phyloP scores from a whole-genome alignment of 2,329 filamentous ascomycete species.

The Fusarium oligoseptatum region DNA sequence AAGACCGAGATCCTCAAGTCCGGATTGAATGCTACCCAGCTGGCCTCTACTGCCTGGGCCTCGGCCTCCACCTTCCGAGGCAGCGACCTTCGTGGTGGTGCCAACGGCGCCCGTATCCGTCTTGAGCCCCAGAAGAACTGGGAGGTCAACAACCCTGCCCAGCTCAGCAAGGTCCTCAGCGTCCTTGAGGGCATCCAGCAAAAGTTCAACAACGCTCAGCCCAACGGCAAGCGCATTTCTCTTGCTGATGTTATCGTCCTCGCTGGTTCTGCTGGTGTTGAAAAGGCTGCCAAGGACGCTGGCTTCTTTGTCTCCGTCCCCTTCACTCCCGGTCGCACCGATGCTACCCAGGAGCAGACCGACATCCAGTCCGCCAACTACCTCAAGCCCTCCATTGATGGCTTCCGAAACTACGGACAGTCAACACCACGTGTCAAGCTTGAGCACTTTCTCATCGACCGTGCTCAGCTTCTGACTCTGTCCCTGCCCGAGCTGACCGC shows the following conservation, averaged over 20 bases:
- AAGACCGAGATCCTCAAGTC: conserved; percentile 77
- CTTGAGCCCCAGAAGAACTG: conserved; percentile 79
- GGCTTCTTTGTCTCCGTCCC: conserved; percentile 69
- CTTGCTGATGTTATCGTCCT: conserved; percentile 85
- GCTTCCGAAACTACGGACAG: conserved; percentile 84
- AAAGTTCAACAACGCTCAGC: conserved; percentile 69
- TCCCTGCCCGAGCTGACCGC: conserved; percentile 78
- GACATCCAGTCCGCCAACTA: conserved; percentile 73
- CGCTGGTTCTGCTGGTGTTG: conserved; percentile 75
- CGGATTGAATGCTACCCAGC: conserved; percentile 69
- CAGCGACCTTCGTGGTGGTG: conserved; percentile 84
- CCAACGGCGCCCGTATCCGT: conserved; percentile 83
- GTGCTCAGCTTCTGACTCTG: conserved; percentile 77
- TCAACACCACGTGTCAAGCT: conserved; percentile 70
- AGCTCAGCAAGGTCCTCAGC: conserved; percentile 72
- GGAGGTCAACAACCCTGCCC: conserved; percentile 79
- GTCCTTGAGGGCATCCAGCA: conserved; percentile 75
- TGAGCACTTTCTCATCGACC: conserved; percentile 80
- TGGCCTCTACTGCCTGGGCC: conserved; percentile 77
- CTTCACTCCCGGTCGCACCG: conserved; percentile 79
- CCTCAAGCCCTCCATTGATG: conserved; percentile 77
- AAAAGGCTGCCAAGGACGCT: conserved; percentile 74
- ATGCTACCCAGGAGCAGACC: conserved; percentile 80
- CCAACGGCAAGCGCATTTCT: conserved; percentile 76
- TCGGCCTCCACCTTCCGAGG: conserved; percentile 80